Evolutionary conservation across 352 stramenopile genomes (phyloP).

Genomic region (Phytophthora crassamura): DNA sequence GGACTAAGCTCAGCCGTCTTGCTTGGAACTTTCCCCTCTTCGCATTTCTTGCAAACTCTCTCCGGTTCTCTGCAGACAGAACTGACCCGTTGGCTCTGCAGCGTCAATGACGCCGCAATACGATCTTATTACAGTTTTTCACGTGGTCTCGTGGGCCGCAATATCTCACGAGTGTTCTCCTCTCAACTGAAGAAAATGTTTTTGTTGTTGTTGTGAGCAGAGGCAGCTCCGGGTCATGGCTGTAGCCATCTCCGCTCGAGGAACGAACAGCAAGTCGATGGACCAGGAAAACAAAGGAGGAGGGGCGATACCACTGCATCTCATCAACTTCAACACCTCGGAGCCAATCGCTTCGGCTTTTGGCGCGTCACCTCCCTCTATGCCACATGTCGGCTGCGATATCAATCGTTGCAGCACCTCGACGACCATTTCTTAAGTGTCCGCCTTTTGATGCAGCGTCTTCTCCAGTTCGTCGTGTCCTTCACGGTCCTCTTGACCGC

Average conservation of each 20-base stretch:
- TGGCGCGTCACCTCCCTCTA: slow-evolving; percentile 1
- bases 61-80: too few relatives aligned
- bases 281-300: slow-evolving; percentile 21
- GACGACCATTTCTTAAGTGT: not conserved
- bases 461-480: slow-evolving; percentile 21
- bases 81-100: too few relatives aligned
- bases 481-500: slow-evolving; percentile 8
- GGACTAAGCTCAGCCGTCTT: too few relatives aligned
- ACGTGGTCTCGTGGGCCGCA: too few relatives aligned
- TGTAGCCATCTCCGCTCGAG: not conserved
- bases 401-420: not conserved
- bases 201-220: too few relatives aligned
- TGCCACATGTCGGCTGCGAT: slow-evolving; percentile 7
- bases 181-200: too few relatives aligned
- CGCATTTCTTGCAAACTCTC: too few relatives aligned
- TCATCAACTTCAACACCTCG: not conserved
- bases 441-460: slow-evolving; percentile 4
- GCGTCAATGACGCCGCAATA: too few relatives aligned
- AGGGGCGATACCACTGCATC: slow-evolving; percentile 10
- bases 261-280: slow-evolving; percentile 12
- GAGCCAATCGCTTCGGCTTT: not conserved
- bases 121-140: too few relatives aligned
- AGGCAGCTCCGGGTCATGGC: too few relatives aligned
- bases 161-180: too few relatives aligned
- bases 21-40: too few relatives aligned